Conservation (phyloP, 495 filamentous ascomycete species). For the Amphirosellinia nigrospora region DNA sequence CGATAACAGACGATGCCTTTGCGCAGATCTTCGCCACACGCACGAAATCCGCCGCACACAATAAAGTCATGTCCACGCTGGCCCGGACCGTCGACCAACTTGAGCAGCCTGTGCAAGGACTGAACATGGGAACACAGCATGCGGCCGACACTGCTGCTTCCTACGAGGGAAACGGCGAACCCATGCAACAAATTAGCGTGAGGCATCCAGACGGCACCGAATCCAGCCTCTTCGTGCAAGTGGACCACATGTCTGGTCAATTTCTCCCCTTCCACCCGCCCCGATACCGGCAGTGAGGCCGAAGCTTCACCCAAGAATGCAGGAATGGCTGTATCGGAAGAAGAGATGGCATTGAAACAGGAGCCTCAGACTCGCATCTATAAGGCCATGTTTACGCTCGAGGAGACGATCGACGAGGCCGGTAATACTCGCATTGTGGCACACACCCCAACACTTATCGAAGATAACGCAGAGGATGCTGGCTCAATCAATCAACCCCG, state of each 20-base stretch:
- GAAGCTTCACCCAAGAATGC: conserved; percentile 32
- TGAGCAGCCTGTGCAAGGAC: conserved; percentile 63
- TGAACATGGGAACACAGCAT: conserved; percentile 39
- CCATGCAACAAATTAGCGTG: conserved; percentile 45
- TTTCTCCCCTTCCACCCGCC: conserved; percentile 82
- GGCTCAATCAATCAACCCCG: conserved; percentile 33
- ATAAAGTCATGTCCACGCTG: conserved; percentile 80
- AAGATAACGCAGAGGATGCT: conserved; percentile 39
- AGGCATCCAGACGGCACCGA: conserved; percentile 60
- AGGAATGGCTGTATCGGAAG: conserved; percentile 35
- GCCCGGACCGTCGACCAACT: conserved; percentile 73
- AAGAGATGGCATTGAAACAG: conserved; percentile 42
- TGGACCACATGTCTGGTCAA: conserved; percentile 57
- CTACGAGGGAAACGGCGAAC: conserved; percentile 37
- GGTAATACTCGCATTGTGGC: conserved; percentile 67
- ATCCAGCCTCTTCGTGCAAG: conserved; percentile 50
- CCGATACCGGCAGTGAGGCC: conserved; percentile 64
- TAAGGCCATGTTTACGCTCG: conserved; percentile 81
- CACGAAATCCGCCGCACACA: conserved; percentile 54
- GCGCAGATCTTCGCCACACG: conserved; percentile 76
- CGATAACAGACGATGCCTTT: conserved; percentile 74
- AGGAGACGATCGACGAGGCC: conserved; percentile 72
- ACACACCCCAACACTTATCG: conserved; percentile 56
- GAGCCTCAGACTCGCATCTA: conserved; percentile 64
- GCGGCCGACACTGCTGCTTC: conserved; percentile 33